Evolutionary conservation across 495 filamentous ascomycete genomes (phyloP).

Genomic region (Barbatosphaeria neglecta): DNA sequence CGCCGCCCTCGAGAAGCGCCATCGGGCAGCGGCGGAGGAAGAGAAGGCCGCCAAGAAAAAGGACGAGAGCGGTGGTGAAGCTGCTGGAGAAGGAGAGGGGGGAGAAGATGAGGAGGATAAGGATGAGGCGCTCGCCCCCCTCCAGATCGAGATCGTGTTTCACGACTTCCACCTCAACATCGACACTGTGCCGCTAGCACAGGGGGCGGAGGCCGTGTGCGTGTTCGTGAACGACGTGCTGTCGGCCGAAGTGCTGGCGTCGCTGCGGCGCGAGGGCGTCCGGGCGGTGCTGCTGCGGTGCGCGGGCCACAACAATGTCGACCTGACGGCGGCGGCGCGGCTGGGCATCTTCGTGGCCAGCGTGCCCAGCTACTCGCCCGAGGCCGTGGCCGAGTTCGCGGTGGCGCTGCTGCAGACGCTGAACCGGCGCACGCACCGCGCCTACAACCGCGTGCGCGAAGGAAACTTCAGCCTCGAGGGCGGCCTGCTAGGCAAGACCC

Average conservation of each 20-base stretch:
- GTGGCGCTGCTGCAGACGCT: slow-evolving; percentile 56
- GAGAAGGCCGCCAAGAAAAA: no score
- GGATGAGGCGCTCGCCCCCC: neutral
- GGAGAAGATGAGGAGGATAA: neutral
- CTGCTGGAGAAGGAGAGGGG: neutral
- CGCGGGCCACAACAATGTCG: slow-evolving; percentile 61
- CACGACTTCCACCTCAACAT: slow-evolving; percentile 45
- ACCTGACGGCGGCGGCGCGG: slow-evolving; percentile 41
- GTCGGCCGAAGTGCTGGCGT: slow-evolving; percentile 35
- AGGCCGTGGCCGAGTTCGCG: slow-evolving; percentile 63
- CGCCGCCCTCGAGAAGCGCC: slow-evolving; percentile 15
- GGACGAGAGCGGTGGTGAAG: no score
- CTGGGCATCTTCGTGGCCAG: slow-evolving; percentile 54
- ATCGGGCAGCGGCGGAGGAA: neutral
- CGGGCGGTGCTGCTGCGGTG: slow-evolving; percentile 53
- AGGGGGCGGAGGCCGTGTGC: slow-evolving; percentile 47
- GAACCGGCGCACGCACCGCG: slow-evolving; percentile 59
- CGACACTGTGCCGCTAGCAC: slow-evolving; percentile 45
- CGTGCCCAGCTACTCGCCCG: slow-evolving; percentile 59
- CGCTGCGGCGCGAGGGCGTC: slow-evolving; percentile 35
- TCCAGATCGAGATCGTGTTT: slow-evolving; percentile 29
- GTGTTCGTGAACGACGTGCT: slow-evolving; percentile 62
- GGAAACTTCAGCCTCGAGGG: slow-evolving; percentile 55
- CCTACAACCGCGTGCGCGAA: slow-evolving; percentile 61
- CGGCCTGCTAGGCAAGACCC: slow-evolving; percentile 48